phyloP scores from a whole-genome alignment of 441 rosid species.

The Pelargonium fulgidum region DNA sequence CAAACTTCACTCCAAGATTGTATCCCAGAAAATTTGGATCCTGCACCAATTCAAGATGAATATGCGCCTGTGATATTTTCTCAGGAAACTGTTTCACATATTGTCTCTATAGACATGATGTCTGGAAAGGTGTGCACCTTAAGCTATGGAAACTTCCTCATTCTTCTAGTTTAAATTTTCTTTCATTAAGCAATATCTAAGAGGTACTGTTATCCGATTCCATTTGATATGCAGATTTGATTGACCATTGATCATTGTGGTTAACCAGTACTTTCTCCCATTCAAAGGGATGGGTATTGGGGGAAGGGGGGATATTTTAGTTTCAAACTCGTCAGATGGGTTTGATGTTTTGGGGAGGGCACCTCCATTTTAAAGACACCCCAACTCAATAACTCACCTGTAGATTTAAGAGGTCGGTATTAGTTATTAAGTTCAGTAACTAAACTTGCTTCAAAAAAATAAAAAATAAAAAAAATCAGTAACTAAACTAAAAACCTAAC shows the following conservation, averaged over 20 bases:
- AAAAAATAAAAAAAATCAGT: too few species aligned
- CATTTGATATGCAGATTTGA: background rate
- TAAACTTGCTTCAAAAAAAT: too few species aligned
- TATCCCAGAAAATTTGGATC: constrained; percentile 70
- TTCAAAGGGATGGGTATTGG: too few species aligned
- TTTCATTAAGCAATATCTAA: background rate
- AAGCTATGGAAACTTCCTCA: background rate
- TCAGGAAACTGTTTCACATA: constrained; percentile 95
- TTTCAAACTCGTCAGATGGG: too few species aligned
- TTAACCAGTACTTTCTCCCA: background rate
- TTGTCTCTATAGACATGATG: constrained; percentile 96
- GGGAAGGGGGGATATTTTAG: too few species aligned
- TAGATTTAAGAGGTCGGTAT: background rate
- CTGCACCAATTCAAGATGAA: constrained; percentile 84
- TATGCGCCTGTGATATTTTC: constrained; percentile 93
- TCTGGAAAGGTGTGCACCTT: constrained; percentile 99
- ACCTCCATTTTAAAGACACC: background rate
- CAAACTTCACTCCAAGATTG: constrained; percentile 84
- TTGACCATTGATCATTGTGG: background rate
- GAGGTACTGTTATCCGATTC: too few species aligned
- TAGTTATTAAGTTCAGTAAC: too few species aligned
- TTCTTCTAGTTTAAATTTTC: background rate
- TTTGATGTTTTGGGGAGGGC: background rate
- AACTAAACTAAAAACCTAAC: too few species aligned
- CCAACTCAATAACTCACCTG: background rate